Evolutionary conservation across 2,329 filamentous ascomycete genomes (phyloP).

Genomic region (Ophiostoma tasmaniense): DNA sequence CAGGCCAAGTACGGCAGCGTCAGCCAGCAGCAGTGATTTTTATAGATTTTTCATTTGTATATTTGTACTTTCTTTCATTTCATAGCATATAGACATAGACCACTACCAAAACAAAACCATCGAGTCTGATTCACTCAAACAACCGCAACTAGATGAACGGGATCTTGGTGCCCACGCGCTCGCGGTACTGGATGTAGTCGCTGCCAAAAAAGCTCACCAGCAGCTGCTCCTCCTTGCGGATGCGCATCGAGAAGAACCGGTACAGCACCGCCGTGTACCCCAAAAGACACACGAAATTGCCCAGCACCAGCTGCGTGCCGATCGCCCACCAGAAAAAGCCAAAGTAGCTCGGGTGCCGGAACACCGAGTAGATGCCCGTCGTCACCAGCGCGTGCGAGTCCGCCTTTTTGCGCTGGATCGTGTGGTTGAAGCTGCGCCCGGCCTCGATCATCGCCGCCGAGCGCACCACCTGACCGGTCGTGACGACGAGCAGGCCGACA

Average conservation of each 20-base stretch:
- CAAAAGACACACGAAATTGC: slow-evolving; percentile 70
- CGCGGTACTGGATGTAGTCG: slow-evolving; percentile 68
- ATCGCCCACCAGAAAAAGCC: slow-evolving; percentile 98
- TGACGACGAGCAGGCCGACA: slow-evolving; percentile 54
- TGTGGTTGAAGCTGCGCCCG: slow-evolving; percentile 85
- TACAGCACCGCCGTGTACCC: slow-evolving; percentile 70
- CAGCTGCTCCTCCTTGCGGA: slow-evolving; percentile 68
- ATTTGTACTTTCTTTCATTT: neutral
- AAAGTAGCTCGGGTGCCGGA: slow-evolving; percentile 90
- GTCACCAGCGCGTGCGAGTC: slow-evolving; percentile 73
- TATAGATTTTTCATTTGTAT: neutral
- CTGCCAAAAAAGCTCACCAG: slow-evolving; percentile 75
- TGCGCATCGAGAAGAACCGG: slow-evolving; percentile 72
- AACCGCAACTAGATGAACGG: slow-evolving; percentile 53
- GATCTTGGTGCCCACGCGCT: slow-evolving; percentile 66
- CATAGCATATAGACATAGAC: neutral
- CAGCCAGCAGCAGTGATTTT: slow-evolving; percentile 33
- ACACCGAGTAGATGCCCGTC: slow-evolving; percentile 62
- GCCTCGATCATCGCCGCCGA: slow-evolving; percentile 84
- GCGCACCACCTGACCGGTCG: slow-evolving; percentile 65
- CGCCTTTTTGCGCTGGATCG: slow-evolving; percentile 63
- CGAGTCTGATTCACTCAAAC: too few species aligned
- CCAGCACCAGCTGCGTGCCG: slow-evolving; percentile 85
- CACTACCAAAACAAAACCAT: too few species aligned
- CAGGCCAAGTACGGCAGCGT: slow-evolving; percentile 93